Evolutionary conservation across 1,139 yeast genomes (phyloP).

Genomic region (Pichia sp.): DNA sequence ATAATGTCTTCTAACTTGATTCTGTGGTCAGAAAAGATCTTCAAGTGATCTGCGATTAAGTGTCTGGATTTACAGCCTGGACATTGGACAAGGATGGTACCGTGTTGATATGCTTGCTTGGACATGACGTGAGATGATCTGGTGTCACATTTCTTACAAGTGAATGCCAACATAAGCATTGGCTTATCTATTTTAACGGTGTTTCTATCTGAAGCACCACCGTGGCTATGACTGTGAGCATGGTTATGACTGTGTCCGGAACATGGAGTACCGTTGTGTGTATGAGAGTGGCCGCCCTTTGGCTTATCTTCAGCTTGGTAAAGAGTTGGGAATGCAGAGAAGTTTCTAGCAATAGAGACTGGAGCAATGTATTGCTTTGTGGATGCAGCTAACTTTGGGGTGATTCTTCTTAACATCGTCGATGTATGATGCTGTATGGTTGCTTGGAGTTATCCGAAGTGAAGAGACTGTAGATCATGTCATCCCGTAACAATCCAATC

Average conservation of each 20-base stretch:
- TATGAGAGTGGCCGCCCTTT: conserved; percentile 6
- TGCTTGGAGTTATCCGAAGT: not conserved
- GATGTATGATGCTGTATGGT: not conserved
- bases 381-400: not conserved
- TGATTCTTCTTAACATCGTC: not conserved
- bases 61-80: conserved; percentile 91
- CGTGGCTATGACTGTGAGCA: conserved; percentile 15
- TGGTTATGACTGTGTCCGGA: conserved; percentile 8
- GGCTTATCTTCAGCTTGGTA: not conserved
- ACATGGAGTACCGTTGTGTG: conserved; percentile 12
- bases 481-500: too few species aligned
- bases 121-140: conserved; percentile 87
- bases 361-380: not conserved
- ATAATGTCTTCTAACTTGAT: conserved; percentile 82
- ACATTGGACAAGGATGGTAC: conserved; percentile 88
- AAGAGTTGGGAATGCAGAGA: not conserved
- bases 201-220: not conserved
- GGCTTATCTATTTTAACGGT: conserved; percentile 57
- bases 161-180: conserved; percentile 82
- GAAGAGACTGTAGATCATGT: too few species aligned
- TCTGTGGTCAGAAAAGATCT: conserved; percentile 69
- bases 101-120: conserved; percentile 85
- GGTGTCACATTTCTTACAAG: conserved; percentile 84
- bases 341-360: not conserved
- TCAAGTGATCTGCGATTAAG: conserved; percentile 89